These are phyloP conservation scores for Parietaria judaica DNA, from an alignment of 306 rosid genomes.

Conservation along the genomic window DNA sequence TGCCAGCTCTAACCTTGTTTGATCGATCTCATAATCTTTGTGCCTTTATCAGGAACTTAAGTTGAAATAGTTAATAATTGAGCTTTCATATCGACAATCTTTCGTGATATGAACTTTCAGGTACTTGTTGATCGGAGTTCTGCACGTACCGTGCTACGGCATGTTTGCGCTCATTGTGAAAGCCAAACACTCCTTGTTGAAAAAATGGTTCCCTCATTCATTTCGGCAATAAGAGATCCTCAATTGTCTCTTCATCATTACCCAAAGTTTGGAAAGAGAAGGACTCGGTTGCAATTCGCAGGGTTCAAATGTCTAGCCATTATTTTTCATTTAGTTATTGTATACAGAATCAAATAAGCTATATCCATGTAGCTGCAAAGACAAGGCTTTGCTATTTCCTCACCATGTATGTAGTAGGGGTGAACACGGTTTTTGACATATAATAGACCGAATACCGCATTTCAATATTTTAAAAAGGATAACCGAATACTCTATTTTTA, in stretches of 20 bases:
- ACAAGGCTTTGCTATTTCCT: background rate
- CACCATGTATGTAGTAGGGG: background rate
- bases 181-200: conserved; percentile 19
- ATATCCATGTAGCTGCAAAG: background rate
- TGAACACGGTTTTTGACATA: too few species aligned
- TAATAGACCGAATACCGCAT: too few species aligned
- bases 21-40: conserved; percentile 8
- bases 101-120: conserved; percentile 11
- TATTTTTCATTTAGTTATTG: background rate
- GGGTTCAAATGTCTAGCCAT: background rate
- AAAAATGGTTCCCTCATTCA: conserved; percentile 26
- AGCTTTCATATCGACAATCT: too few species aligned
- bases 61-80: background rate
- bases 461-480: too few species aligned
- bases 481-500: too few species aligned
- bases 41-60: background rate
- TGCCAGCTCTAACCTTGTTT: conserved; percentile 11
- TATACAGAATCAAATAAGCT: background rate
- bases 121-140: conserved; percentile 30
- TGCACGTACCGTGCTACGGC: conserved; percentile 40
- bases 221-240: conserved; percentile 10
- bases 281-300: too few species aligned
- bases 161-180: conserved; percentile 21
- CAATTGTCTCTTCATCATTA: too few species aligned
- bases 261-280: too few species aligned